These are phyloP conservation scores for Lactifluus volemus DNA, from an alignment of 768 basidiomycete genomes.

Conservation along the genomic window DNA sequence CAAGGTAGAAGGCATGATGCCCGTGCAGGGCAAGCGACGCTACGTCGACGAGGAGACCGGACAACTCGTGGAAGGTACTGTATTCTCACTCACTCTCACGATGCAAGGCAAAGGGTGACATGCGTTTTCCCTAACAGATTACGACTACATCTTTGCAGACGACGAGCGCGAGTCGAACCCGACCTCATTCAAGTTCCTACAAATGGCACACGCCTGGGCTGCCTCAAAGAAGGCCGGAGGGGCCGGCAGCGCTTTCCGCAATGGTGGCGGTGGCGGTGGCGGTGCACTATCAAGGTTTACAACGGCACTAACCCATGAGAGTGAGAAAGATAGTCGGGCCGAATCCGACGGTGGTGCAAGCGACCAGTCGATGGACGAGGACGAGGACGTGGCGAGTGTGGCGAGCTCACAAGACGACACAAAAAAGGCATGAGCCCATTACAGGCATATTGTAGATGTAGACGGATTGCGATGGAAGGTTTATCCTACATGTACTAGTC, in stretches of 20 bases:
- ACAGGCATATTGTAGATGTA: too few relatives aligned
- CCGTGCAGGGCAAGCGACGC: slow-evolving; percentile 78
- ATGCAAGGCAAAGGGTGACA: background rate
- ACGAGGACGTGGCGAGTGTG: slow-evolving; percentile 34
- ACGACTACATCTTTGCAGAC: slow-evolving; percentile 93
- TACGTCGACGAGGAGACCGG: slow-evolving; percentile 79
- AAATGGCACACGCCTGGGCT: slow-evolving; percentile 89
- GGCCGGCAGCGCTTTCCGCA: slow-evolving; percentile 21
- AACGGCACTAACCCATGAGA: slow-evolving; percentile 27
- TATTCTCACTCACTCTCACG: background rate
- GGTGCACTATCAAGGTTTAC: slow-evolving; percentile 41
- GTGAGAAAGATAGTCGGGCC: slow-evolving; percentile 10
- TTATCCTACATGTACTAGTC: background rate
- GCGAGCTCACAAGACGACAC: slow-evolving; percentile 44
- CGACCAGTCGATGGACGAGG: slow-evolving; percentile 24
- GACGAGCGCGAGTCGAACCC: slow-evolving; percentile 93
- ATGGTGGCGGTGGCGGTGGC: slow-evolving; percentile 8
- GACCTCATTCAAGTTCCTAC: slow-evolving; percentile 89
- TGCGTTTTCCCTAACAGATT: slow-evolving; percentile 45
- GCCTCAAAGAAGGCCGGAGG: slow-evolving; percentile 35
- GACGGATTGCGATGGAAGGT: background rate
- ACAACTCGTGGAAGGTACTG: slow-evolving; percentile 75
- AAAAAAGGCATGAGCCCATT: background rate
- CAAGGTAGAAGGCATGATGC: slow-evolving; percentile 90
- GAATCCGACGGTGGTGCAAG: slow-evolving; percentile 15